These are phyloP conservation scores for Phytophthora vignae DNA, from an alignment of 352 stramenopile species.

Conservation along the genomic window DNA sequence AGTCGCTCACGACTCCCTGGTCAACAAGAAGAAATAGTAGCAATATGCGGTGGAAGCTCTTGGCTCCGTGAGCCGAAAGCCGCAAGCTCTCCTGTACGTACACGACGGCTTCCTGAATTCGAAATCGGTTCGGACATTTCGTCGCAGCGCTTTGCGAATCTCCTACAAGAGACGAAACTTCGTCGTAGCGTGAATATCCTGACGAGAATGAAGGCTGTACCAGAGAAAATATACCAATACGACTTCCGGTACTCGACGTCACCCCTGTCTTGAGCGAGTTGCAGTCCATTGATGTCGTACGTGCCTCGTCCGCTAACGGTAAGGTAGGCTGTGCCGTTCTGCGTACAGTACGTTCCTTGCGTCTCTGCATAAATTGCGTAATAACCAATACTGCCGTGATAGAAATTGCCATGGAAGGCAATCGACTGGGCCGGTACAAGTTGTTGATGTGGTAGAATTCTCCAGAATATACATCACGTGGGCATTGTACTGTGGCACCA, in stretches of 20 bases:
- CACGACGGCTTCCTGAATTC: conserved; percentile 29
- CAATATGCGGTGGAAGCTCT: conserved; percentile 26
- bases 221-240: conserved; percentile 34
- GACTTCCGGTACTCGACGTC: conserved; percentile 24
- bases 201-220: conserved; percentile 21
- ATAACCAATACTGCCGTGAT: conserved; percentile 41
- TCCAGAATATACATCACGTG: conserved; percentile 20
- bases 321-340: conserved; percentile 22
- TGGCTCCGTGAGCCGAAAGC: conserved; percentile 18
- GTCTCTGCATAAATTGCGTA: conserved; percentile 39
- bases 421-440: conserved; percentile 7
- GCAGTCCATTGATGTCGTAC: conserved; percentile 30
- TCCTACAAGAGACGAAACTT: conserved; percentile 25
- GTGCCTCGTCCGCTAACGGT: conserved; percentile 15
- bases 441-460: conserved; percentile 4
- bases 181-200: conserved; percentile 21
- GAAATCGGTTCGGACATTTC: conserved; percentile 13
- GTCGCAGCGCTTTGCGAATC: conserved; percentile 21
- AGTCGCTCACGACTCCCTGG: conserved; percentile 36
- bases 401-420: conserved; percentile 32
- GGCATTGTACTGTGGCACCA: conserved; percentile 25
- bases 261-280: conserved; percentile 21
- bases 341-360: conserved; percentile 21
- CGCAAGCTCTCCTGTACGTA: conserved; percentile 31
- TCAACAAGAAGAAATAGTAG: conserved; percentile 33